Base-by-base conservation (phyloP, 441 rosid species). In the Biscutella auriculata region DNA sequence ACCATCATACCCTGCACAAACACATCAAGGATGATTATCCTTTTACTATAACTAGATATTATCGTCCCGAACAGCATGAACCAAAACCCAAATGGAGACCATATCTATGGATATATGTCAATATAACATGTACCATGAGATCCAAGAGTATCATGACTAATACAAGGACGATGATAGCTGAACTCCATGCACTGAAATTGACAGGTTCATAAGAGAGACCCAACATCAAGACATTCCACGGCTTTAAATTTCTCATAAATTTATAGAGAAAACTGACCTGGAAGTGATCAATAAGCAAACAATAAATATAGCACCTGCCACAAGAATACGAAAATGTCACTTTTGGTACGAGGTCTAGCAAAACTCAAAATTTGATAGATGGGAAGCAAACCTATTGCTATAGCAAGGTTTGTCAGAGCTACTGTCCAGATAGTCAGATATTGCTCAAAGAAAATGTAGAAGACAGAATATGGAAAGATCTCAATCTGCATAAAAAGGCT, bases 381-480 rank as follows among this genome's bases (percentile, higher is more conserved):
- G 21, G 17, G 63, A 76, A 63, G 72, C 82, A 27, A 52, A 83
- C 87, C 82, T 9, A 80, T 79, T 69, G 88, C 88, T 61, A 82
- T 61, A 46, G 81, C 68, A n/a, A 79, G 72, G 69, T 80, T 80
- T 47, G 74, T 76, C 68, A 80, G 58, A 66, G 92, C 92, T 30
- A 74, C 65, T 57, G 67, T 72, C 92, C 92, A 84, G 65, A 82
- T 71, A 76, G 75, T 75, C 71, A 84, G 79, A 71, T 84, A 84
- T 58, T 82, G 92, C 81, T 84, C 92, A 58, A 84, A 84, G 77
- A 84, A 84, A 63, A 84, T 78, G 72, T 84, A 82, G 69, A 79
- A 80, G n/a, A 84, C 88, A 13, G 92, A 79, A 72, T 84, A 84
- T 37, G 92, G 92, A 60, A 79, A 84, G 55, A 84, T 73, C 6